Conservation (phyloP, 257 asterid species). For the Prunella vulgaris region DNA sequence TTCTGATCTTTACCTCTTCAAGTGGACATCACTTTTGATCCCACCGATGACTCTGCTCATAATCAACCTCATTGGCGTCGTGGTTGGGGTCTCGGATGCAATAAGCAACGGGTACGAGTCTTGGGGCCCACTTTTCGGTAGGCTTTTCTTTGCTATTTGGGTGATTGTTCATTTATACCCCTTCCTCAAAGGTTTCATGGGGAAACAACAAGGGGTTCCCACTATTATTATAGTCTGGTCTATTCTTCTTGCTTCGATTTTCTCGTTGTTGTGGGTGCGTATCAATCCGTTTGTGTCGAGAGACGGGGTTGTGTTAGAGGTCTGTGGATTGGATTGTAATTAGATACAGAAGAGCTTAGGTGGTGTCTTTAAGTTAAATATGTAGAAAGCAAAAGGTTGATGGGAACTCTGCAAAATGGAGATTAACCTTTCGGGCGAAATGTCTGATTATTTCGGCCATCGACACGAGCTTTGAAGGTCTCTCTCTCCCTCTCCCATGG, state of each 20-base stretch:
- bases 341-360: conserved; percentile 31
- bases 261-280: conserved; percentile 87
- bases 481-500: no score
- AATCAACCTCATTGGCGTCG: conserved; percentile 81
- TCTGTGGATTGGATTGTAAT: conserved; percentile 89
- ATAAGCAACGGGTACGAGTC: conserved; percentile 87
- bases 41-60: conserved; percentile 83
- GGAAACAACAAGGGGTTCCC: conserved; percentile 70
- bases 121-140: conserved; percentile 95
- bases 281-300: conserved; percentile 70
- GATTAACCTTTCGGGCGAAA: conserved; percentile 22
- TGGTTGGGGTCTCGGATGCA: conserved; percentile 82
- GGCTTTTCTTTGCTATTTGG: conserved; percentile 93
- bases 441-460: background rate
- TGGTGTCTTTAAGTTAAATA: conserved; percentile 23
- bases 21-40: conserved; percentile 91
- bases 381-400: conserved; percentile 38
- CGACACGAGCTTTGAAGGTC: background rate
- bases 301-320: conserved; percentile 70
- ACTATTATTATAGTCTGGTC: conserved; percentile 94
- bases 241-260: conserved; percentile 87
- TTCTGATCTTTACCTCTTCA: conserved; percentile 82
- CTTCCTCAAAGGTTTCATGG: conserved; percentile 97
- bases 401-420: conserved; percentile 13
- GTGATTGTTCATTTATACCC: conserved; percentile 92